Evolutionary conservation across 2,329 filamentous ascomycete genomes (phyloP).

Genomic region (Coniochaeta sp.): DNA sequence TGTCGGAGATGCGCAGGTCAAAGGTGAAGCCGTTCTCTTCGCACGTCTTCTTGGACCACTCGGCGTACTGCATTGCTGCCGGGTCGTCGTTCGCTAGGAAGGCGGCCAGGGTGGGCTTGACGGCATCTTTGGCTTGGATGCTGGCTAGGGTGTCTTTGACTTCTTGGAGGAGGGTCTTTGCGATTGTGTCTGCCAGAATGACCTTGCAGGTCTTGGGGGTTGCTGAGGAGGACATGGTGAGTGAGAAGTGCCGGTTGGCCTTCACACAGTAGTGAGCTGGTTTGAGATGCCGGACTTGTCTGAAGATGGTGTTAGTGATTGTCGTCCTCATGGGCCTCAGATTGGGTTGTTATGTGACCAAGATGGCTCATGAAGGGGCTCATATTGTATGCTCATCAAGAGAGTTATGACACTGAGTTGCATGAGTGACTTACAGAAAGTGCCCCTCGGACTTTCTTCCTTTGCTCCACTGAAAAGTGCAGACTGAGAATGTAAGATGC

Average conservation of each 20-base stretch:
- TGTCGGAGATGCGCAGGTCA: constrained; percentile 73
- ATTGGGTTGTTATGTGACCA: background rate
- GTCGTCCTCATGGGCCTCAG: background rate
- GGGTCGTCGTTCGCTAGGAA: constrained; percentile 91
- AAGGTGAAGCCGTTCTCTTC: constrained; percentile 92
- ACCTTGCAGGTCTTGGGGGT: constrained; percentile 79
- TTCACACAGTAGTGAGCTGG: background rate
- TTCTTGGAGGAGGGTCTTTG: constrained; percentile 72
- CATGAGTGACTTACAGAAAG: background rate
- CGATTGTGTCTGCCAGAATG: constrained; percentile 79
- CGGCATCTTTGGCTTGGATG: constrained; percentile 48
- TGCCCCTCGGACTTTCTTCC: background rate
- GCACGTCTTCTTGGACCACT: constrained; percentile 96
- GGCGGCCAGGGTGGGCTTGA: constrained; percentile 72
- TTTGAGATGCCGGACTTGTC: background rate
- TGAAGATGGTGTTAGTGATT: background rate
- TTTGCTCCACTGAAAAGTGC: background rate
- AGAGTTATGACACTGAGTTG: background rate
- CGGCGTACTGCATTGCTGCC: constrained; percentile 85
- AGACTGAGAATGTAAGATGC: background rate
- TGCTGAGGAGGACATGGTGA: constrained; percentile 30
- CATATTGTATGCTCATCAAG: background rate
- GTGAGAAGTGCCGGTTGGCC: background rate
- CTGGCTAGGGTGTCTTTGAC: constrained; percentile 68
- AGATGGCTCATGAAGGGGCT: background rate